Conservation (phyloP, 371 early-diverging fungal species). For the Actinomucor elegans region DNA sequence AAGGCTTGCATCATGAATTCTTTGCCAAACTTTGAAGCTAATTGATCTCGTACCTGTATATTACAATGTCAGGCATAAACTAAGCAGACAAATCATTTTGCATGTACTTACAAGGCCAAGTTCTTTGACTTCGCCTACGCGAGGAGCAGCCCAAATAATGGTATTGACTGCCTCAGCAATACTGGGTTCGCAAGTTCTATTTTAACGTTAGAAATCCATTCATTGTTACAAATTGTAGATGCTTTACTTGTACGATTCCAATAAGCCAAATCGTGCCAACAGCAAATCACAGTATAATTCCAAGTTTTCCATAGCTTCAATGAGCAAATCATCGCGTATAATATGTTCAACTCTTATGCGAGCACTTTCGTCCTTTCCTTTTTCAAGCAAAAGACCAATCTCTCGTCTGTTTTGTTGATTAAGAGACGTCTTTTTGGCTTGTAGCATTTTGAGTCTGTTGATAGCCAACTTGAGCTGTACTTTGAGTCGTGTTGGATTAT, state of each 20-base stretch:
- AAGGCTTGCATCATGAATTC: conserved; percentile 77
- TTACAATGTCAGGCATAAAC: neutral
- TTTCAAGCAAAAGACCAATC: conserved; percentile 79
- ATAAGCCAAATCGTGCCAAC: conserved; percentile 81
- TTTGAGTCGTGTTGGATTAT: conserved; percentile 70
- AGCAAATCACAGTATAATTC: conserved; percentile 90
- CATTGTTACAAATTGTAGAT: too few species aligned
- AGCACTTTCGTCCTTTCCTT: conserved; percentile 85
- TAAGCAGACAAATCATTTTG: neutral
- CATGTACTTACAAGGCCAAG: conserved; percentile 52
- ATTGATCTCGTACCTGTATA: conserved; percentile 69
- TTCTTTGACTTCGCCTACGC: conserved; percentile 82
- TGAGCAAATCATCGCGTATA: conserved; percentile 88
- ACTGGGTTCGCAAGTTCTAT: conserved; percentile 75
- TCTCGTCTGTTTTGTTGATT: conserved; percentile 78
- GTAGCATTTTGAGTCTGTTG: conserved; percentile 84
- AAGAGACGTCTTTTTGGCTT: conserved; percentile 81
- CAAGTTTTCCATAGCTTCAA: conserved; percentile 91
- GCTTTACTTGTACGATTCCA: conserved; percentile 78
- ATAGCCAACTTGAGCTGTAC: conserved; percentile 86
- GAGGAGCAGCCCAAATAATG: conserved; percentile 86
- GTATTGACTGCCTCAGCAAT: conserved; percentile 88
- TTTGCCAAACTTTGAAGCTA: conserved; percentile 80
- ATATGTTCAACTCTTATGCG: conserved; percentile 89
- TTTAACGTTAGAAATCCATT: neutral